These are phyloP conservation scores for Aspergillus fischeri DNA, from an alignment of 2,329 filamentous ascomycete species.

Conservation along the genomic window DNA sequence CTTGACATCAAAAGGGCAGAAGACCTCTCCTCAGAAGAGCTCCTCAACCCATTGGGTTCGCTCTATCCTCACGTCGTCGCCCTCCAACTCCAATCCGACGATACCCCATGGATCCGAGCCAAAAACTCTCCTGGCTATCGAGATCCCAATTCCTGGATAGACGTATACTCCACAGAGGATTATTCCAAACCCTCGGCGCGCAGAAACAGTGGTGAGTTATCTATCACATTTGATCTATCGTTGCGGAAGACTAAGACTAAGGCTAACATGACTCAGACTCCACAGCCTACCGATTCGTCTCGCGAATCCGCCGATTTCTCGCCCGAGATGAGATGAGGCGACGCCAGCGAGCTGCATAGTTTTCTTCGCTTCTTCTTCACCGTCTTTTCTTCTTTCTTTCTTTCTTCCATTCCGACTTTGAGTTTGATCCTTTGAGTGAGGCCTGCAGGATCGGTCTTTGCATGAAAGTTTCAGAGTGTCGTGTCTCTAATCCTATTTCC, in stretches of 20 bases:
- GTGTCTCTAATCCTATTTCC: background rate
- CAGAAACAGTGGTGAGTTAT: constrained; percentile 25
- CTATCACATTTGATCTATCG: constrained; percentile 11
- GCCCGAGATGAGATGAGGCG: constrained; percentile 28
- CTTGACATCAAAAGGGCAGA: constrained; percentile 21
- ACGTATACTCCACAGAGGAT: constrained; percentile 26
- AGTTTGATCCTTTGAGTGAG: too few species aligned
- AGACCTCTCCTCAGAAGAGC: constrained; percentile 25
- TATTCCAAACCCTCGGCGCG: constrained; percentile 15
- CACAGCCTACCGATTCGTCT: constrained; percentile 26
- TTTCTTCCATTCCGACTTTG: background rate
- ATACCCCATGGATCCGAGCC: constrained; percentile 20
- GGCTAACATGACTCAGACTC: constrained; percentile 16
- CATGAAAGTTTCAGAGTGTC: background rate
- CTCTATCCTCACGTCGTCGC: constrained; percentile 38
- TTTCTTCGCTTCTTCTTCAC: background rate
- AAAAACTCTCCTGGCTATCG: constrained; percentile 28
- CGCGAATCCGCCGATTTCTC: constrained; percentile 29
- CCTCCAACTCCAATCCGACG: constrained; percentile 31
- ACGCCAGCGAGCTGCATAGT: constrained; percentile 12
- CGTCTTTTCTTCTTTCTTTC: background rate
- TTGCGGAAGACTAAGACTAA: constrained; percentile 14
- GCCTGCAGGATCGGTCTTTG: background rate
- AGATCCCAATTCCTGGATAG: constrained; percentile 29
- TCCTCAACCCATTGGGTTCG: constrained; percentile 28